Evolutionary conservation across 768 basidiomycete species (phyloP).

Genomic region (Sporobolomyces phaffii): DNA sequence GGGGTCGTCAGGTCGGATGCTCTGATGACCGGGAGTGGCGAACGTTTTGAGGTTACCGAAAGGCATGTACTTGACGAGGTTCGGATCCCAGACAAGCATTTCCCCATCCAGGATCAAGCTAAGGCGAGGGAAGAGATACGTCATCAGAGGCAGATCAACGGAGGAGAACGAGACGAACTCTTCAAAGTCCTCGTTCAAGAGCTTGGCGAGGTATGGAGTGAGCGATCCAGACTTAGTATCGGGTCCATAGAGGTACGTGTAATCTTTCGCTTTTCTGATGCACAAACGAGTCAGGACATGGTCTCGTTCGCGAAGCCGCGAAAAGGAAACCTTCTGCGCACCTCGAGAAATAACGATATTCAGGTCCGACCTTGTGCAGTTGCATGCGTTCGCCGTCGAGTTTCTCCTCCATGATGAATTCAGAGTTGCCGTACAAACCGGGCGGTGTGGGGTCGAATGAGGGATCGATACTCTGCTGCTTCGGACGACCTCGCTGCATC

Average conservation of each 20-base stretch:
- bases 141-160: no score
- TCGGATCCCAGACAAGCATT: constrained; percentile 97
- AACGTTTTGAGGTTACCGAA: constrained; percentile 93
- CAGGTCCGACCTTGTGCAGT: constrained; percentile 81
- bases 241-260: constrained; percentile 84
- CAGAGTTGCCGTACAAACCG: constrained; percentile 47
- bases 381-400: constrained; percentile 96
- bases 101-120: constrained; percentile 95
- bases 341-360: constrained; percentile 90
- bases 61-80: constrained; percentile 75
- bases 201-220: constrained; percentile 73
- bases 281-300: constrained; percentile 2
- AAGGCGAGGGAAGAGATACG: no score
- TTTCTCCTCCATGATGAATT: constrained; percentile 93
- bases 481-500: constrained; percentile 54
- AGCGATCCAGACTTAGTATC: constrained; percentile 61
- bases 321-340: no score
- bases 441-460: not conserved
- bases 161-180: constrained; percentile 53
- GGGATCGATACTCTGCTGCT: not conserved
- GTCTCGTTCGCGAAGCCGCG: no score
- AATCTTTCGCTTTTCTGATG: constrained; percentile 77
- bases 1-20: constrained; percentile 59
- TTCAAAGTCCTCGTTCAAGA: constrained; percentile 67
- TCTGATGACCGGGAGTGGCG: constrained; percentile 49